Percentiles rank a stretch among this genome's conserved stretches.
These are phyloP conservation scores for Calvatia gigantea DNA, from an alignment of 768 basidiomycete species.

Conservation along the genomic window DNA sequence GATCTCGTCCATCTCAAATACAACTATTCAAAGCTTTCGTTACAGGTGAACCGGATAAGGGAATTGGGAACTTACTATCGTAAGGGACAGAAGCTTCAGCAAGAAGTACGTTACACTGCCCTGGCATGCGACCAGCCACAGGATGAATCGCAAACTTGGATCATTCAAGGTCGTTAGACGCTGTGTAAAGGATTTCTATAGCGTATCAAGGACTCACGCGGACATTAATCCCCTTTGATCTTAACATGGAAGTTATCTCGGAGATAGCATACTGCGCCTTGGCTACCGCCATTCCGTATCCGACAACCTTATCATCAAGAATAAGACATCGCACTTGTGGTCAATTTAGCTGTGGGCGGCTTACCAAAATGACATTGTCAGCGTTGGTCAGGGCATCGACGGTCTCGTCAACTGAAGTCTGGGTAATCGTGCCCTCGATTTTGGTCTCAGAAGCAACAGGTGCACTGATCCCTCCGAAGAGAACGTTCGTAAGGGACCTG, in stretches of 20 bases:
- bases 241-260: conserved; percentile 72
- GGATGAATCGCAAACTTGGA: conserved; percentile 88
- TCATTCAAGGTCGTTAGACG: not conserved
- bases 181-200: not conserved
- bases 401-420: conserved; percentile 77
- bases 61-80: conserved; percentile 53
- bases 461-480: conserved; percentile 82
- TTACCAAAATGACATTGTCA: conserved; percentile 78
- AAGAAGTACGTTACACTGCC: conserved; percentile 88
- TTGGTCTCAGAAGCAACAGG: conserved; percentile 54
- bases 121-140: conserved; percentile 91
- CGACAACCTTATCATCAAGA: conserved; percentile 53
- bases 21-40: conserved; percentile 45
- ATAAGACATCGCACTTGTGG: not conserved
- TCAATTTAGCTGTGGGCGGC: conserved; percentile 6
- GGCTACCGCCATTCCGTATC: conserved; percentile 91
- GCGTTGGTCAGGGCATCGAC: conserved; percentile 76
- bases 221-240: conserved; percentile 73
- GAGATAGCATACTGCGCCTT: conserved; percentile 81
- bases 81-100: conserved; percentile 91
- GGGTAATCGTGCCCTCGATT: conserved; percentile 80
- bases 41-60: not conserved
- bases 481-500: conserved; percentile 77
- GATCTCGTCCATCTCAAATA: conserved; percentile 93
- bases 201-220: conserved; percentile 36